Evolutionary conservation across 192 early-diverging fungal genomes (phyloP), one percentile per base, ranked within the genome.

Genomic region (Backusella mclennaniae): DNA sequence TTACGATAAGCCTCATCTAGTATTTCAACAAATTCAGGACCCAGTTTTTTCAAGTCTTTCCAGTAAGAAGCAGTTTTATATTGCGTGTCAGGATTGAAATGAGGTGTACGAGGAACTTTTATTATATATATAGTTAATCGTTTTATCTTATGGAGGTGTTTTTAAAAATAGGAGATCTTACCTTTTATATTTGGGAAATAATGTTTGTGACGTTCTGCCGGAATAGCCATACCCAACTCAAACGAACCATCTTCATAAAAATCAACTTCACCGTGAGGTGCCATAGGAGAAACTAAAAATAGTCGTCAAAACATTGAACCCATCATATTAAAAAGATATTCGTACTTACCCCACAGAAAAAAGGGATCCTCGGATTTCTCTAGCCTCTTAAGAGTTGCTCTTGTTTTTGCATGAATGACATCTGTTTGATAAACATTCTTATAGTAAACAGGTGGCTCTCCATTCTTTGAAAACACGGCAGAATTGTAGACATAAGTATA

Each of bases 401-500:
- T 73, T 0, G 86, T 83, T 76, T 89, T 89, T 12, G 83, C 81
- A 21, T 82, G 80, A 35, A 89, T 85, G 41, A 88, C 66, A 70
- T 90, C 87, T 0, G 88, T 88, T 59, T 92, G 89, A 73, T 90
- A 89, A 6, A 69, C 66, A 44, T 88, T 84, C 0, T 73, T 71
- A 71, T 88, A 86, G 29, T 74, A 56, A 23, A 87, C 85, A 19
- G 86, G 83, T 1, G 84, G 76, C 15, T 83, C 84, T 35, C 89
- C 83, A 68, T 92, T 90, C 19, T 59, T 84, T 6, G 90, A 79
- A 80, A 91, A 92, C 19, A 90, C 83, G 4, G 90, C 85, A 1
- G 79, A 76, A 49, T 83, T 84, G 39, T 85, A 89, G 9, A 88
- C 82, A 73, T 90, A 91, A 66, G 88, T 88, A 53, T 79, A 87